Evolutionary conservation across 2,329 filamentous ascomycete species (phyloP).

Genomic region (Penicillium sp.): DNA sequence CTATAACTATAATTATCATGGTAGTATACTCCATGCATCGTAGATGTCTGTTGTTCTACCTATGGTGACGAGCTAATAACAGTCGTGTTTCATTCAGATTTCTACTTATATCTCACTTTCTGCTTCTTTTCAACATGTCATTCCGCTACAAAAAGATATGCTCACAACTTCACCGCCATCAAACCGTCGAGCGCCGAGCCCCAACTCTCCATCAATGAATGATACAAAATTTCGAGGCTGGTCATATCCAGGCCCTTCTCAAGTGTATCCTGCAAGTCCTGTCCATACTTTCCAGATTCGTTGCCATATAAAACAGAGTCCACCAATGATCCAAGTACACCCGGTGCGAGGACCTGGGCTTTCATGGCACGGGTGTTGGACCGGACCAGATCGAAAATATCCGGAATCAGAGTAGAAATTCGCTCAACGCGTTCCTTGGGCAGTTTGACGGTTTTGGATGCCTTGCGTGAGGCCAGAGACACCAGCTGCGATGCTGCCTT

Average conservation of each 20-base stretch:
- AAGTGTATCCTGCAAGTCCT: constrained; percentile 35
- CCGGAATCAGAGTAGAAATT: constrained; percentile 28
- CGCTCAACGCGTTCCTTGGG: constrained; percentile 40
- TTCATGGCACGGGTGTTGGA: constrained; percentile 43
- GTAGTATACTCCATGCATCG: too few relatives aligned
- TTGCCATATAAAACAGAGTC: constrained; percentile 40
- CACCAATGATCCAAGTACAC: constrained; percentile 47
- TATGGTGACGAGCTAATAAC: too few relatives aligned
- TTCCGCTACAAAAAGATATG: neutral
- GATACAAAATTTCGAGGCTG: constrained; percentile 48
- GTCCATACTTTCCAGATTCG: constrained; percentile 24
- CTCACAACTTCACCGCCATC: constrained; percentile 35
- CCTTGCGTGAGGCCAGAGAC: constrained; percentile 36
- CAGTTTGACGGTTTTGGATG: constrained; percentile 34
- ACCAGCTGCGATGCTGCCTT: constrained; percentile 43
- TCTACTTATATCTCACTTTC: neutral
- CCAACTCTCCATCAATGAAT: constrained; percentile 53
- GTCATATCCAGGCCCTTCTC: constrained; percentile 43
- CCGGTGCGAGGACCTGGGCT: constrained; percentile 42
- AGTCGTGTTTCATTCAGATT: neutral
- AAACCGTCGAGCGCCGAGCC: constrained; percentile 50
- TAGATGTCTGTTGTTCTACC: too few relatives aligned
- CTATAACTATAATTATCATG: too few relatives aligned
- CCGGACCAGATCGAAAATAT: constrained; percentile 40
- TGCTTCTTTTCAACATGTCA: neutral